A percentile compares a stretch with the other conserved stretches of the same genome.
Conservation (phyloP, 2,329 filamentous ascomycete species). For the Neofusicoccum laricinum region DNA sequence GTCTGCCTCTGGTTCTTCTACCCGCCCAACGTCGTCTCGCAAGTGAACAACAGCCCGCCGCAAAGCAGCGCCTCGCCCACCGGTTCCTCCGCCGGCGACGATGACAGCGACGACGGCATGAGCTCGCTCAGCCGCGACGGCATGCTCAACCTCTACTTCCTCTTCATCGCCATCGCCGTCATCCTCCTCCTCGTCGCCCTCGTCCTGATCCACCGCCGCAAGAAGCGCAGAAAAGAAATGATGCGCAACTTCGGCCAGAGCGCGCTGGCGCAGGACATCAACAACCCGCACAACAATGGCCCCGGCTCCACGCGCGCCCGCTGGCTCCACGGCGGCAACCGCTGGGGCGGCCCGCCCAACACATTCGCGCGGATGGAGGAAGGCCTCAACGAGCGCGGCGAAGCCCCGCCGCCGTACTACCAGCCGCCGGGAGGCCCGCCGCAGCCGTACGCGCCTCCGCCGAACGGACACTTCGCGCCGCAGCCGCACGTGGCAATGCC, state of each 20-base stretch:
- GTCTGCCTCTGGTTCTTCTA: slow-evolving; percentile 18
- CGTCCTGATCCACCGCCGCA: slow-evolving; percentile 46
- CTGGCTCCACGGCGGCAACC: slow-evolving; percentile 25
- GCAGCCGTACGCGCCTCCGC: not conserved
- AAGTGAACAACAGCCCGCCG: not conserved
- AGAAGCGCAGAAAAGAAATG: slow-evolving; percentile 29
- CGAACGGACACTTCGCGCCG: not conserved
- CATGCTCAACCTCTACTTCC: slow-evolving; percentile 52
- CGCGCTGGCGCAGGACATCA: slow-evolving; percentile 36
- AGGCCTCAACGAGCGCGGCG: slow-evolving; percentile 62
- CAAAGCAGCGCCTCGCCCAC: not conserved
- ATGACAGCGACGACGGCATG: not conserved
- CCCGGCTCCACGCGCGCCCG: slow-evolving; percentile 20
- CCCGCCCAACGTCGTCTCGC: slow-evolving; percentile 37
- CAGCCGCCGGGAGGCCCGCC: slow-evolving; percentile 18
- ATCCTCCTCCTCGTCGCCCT: slow-evolving; percentile 41
- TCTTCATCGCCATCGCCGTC: slow-evolving; percentile 55
- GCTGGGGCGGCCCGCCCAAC: slow-evolving; percentile 16
- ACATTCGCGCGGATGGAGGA: slow-evolving; percentile 41
- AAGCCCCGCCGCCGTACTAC: slow-evolving; percentile 63
- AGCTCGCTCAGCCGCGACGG: slow-evolving; percentile 16
- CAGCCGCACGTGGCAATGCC: not conserved
- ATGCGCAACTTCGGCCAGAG: slow-evolving; percentile 28
- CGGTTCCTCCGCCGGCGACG: not conserved
- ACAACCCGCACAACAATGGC: slow-evolving; percentile 20